phyloP scores from a whole-genome alignment of 1,284 basidiomycete species.

The Paramarasmius palmivorus region DNA sequence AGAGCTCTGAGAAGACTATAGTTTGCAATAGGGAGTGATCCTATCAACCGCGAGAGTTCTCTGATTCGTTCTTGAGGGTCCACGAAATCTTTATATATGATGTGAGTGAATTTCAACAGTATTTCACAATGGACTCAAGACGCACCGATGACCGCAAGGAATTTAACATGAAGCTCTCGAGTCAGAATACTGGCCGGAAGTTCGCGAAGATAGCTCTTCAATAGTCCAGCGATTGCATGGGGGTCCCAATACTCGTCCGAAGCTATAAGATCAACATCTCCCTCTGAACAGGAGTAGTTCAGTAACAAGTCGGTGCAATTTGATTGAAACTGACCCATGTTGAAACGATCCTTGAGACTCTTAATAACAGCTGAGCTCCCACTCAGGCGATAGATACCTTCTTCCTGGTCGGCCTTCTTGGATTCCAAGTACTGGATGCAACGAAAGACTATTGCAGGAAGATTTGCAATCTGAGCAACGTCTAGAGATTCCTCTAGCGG shows the following conservation, averaged over 20 bases:
- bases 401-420: conserved; percentile 92
- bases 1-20: conserved; percentile 92
- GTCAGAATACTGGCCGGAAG: conserved; percentile 89
- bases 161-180: conserved; percentile 85
- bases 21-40: conserved; percentile 87
- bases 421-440: conserved; percentile 90
- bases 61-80: conserved; percentile 85
- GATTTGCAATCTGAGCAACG: conserved; percentile 83
- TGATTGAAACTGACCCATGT: conserved; percentile 58
- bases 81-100: conserved; percentile 66
- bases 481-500: conserved; percentile 86
- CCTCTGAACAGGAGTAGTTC: conserved; percentile 54
- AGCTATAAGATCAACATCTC: conserved; percentile 85
- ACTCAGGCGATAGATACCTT: conserved; percentile 95
- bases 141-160: conserved; percentile 89
- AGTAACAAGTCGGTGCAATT: conserved; percentile 11
- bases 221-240: conserved; percentile 89
- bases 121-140: conserved; percentile 17
- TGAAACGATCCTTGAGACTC: conserved; percentile 90
- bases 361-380: conserved; percentile 95
- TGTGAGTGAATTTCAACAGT: conserved; percentile 7
- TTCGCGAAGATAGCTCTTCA: conserved; percentile 91
- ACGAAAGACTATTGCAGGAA: conserved; percentile 94
- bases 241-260: conserved; percentile 93
- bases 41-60: conserved; percentile 86